Base-by-base conservation (phyloP, 257 asterid genomes). In the Hygrophila difformis region DNA sequence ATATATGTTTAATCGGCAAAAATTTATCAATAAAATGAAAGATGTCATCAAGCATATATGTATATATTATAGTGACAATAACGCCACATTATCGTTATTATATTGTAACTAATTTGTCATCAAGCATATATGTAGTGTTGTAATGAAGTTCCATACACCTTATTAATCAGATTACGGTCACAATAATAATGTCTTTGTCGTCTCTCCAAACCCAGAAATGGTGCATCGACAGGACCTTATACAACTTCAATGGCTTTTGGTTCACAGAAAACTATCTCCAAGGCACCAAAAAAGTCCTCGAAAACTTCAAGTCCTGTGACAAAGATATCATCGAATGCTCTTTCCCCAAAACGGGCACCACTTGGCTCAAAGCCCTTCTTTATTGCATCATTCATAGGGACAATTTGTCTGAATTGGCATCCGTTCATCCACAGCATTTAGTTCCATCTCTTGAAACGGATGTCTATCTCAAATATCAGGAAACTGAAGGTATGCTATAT, bases 341-440 rank as follows among this genome's bases (percentile, higher is more conserved):
- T 17, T 71, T 68, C 64, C 82, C 82, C 19, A 78, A 77, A 64
- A 73, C 74, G 1, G 87, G 82, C 46, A 67, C 82, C 33, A 73
- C 87, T 18, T 77, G 87, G 87, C 70, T 77, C 55, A 73, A 77
- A 43, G 69, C 82, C 29, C 79, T 73, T 3, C 56, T 77, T 51
- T 56, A 55, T 28, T 65, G 79, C 60, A 68, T 71, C 60, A 46
- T 48, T 4, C 15, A 34, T 18, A 33, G n/a, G n/a, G n/a, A 33
- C 12, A 5, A 10, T 33, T 12, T 2, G 3, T 44, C 17, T 17
- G 20, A 46, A 24, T 31, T 68, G 22, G 13, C 8, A 18, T 20
- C 3, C 11, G 64, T 51, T 18, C 77, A 74, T 2, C 78, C 83
- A 0, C 87, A 78, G 11, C 71, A 71, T 4, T 69, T 74, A 0